phyloP scores from a whole-genome alignment of 2,329 filamentous ascomycete genomes.

The Curvularia sp. region DNA sequence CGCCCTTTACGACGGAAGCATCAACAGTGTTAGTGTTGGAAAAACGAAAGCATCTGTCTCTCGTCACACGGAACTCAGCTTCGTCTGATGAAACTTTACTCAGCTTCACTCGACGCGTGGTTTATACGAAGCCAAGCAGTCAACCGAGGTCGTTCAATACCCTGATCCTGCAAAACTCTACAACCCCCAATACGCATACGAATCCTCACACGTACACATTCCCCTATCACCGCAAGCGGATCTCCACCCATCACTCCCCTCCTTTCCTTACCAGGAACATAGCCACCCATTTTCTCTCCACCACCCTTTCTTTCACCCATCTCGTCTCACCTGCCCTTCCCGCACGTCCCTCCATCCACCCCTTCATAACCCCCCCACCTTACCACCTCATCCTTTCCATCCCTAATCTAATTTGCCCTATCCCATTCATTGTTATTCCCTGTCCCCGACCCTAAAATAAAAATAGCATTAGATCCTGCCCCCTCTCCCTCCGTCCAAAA shows the following conservation, averaged over 20 bases:
- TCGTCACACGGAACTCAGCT: neutral
- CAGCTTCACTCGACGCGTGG: too few relatives aligned
- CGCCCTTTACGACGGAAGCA: neutral
- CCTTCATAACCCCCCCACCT: neutral
- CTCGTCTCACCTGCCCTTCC: neutral
- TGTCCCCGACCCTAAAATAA: neutral
- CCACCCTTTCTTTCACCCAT: neutral
- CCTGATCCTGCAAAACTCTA: neutral
- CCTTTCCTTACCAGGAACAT: neutral
- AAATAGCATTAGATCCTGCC: too few relatives aligned
- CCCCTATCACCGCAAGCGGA: neutral
- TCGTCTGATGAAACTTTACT: neutral
- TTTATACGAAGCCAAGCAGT: neutral
- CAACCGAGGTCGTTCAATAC: neutral
- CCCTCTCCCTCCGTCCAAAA: too few relatives aligned
- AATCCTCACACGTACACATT: neutral
- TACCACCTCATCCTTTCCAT: neutral
- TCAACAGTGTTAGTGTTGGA: neutral
- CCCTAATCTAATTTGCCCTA: neutral
- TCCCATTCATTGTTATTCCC: neutral
- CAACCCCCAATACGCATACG: neutral
- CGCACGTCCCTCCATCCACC: neutral
- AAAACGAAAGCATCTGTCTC: neutral
- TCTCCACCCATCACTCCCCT: too few relatives aligned
- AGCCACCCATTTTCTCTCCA: neutral